phyloP scores from a whole-genome alignment of 805 yeast genomes.

The Metahyphopichia silvanorum region DNA sequence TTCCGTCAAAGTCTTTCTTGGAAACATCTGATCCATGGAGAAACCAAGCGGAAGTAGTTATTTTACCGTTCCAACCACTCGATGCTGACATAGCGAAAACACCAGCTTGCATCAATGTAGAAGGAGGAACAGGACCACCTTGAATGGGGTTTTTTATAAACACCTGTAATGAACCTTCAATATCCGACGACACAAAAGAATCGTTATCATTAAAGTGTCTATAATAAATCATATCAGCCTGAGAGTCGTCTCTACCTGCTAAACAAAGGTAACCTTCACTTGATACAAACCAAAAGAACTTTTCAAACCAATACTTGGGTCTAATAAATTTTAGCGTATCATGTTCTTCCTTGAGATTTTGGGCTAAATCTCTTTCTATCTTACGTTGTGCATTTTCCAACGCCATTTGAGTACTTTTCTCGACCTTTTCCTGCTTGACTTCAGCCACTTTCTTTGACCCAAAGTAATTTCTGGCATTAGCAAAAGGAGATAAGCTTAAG shows the following conservation, averaged over 20 bases:
- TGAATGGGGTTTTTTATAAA: slow-evolving; percentile 77
- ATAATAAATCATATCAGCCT: slow-evolving; percentile 75
- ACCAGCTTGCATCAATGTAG: slow-evolving; percentile 88
- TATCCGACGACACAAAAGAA: slow-evolving; percentile 67
- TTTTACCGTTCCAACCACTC: slow-evolving; percentile 86
- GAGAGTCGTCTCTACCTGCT: slow-evolving; percentile 81
- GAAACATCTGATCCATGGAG: slow-evolving; percentile 66
- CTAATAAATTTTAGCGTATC: slow-evolving; percentile 58
- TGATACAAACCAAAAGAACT: slow-evolving; percentile 91
- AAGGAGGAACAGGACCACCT: slow-evolving; percentile 74
- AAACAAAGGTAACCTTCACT: slow-evolving; percentile 83
- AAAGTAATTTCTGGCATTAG: slow-evolving; percentile 82
- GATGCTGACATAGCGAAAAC: slow-evolving; percentile 77
- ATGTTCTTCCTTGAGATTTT: slow-evolving; percentile 52
- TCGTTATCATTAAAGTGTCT: slow-evolving; percentile 76
- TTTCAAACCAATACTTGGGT: slow-evolving; percentile 86
- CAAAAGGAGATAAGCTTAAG: slow-evolving; percentile 71
- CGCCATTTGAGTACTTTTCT: slow-evolving; percentile 71
- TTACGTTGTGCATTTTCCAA: slow-evolving; percentile 78
- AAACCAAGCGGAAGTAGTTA: slow-evolving; percentile 83
- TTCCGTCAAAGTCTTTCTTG: slow-evolving; percentile 62
- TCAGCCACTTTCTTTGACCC: slow-evolving; percentile 72
- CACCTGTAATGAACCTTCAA: slow-evolving; percentile 70
- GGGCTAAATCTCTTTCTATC: slow-evolving; percentile 68
- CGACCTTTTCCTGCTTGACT: slow-evolving; percentile 77